Base-by-base conservation (phyloP, 495 filamentous ascomycete species). In the Aspergillus panamensis region DNA sequence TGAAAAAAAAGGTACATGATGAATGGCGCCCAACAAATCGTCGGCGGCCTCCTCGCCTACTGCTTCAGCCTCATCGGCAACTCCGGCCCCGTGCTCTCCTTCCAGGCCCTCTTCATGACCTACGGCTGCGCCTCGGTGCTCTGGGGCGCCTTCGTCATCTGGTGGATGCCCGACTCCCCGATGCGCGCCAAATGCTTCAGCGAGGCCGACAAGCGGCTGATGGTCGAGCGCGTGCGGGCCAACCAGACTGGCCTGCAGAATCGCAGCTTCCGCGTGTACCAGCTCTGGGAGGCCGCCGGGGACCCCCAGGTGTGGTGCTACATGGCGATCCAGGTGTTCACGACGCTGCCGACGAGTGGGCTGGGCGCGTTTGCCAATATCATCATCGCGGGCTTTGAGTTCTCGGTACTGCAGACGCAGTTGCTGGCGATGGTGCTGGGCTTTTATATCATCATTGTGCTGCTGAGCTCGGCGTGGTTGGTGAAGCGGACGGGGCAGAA, bases 351-450 rank as follows among this genome's bases (percentile, higher is more conserved):
- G 5, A 88, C 84, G 0, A 84, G 81, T 48, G 86, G 86, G 0
- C 76, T 89, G 6, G 85, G 86, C 19, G 80, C 81, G 3, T 89
- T 87, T 64, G 82, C 84, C 33, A 85, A 84, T 57, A 81, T 89
- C 62, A 86, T 81, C 32, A 73, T 81, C 55, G 69, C 56, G 1
- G 63, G 73, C 1, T 80, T 81, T 29, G 64, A 79, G 0, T 81
- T 75, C 49, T 72, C 64, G 0, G 61, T 68, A 0, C 60, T 78
- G 31, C 72, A 80, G 53, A 78, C 73, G 6, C 76, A 76, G 47
- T 63, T 80, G 33, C 63, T 80, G 10, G 81, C 85, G 16, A 90
- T 90, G 84, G 85, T 89, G 6, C 71, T 89, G 1, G 86, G 87
- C 6, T 82, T 80, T 37, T 88, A 87, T 57, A 88, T 90, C 59